Base-by-base conservation (phyloP, 2,329 filamentous ascomycete species). In the Trichoderma brevicompactum region DNA sequence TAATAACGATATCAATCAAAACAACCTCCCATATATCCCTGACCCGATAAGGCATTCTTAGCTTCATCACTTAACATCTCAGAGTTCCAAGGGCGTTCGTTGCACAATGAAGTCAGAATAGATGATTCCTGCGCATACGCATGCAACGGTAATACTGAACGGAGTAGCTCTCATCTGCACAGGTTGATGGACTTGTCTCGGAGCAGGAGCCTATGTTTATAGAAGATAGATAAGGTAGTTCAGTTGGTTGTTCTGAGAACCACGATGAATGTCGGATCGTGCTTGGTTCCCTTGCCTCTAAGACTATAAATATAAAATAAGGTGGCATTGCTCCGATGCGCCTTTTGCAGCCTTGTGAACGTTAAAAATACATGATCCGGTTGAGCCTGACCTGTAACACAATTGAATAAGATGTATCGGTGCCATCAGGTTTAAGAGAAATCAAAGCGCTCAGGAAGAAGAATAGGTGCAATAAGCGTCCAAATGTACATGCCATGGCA, bases 401-500 rank as follows among this genome's bases (percentile, higher is more conserved):
- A 32, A 28, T 50, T 40, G 28, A 40, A 32, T 12, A 19, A 15
- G 1, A 28, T 23, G 52, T 41, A 8, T 28, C 10, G 12, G 12
- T 19, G 32, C 12, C 12, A 58, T 10, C 38, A 23, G 15, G 23
- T 36, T 56, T 60, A 76, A 38, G 79, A 81, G 70, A 83, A 81
- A 55, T 92, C 92, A 75, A 97, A 97, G 58, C 94, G 85, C 72
- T 96, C 94, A 2, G 94, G 94, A 72, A 97, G 77, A 50, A 96
- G 79, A 43, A 96, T 84, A 2, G 95, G 95, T 50, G 95, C 95
- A 49, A 96, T 83, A 71, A 99, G 78, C 17, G 92, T 97, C 95
- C 95, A 99, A 34, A 89, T 86, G 74, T 98, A 99, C 78, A 99
- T 91, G 59, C 82, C 88, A 78, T 99, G 97, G 80, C 95, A 99